phyloP scores from a whole-genome alignment of 2,329 filamentous ascomycete genomes.

The Sporothrix pallida region DNA sequence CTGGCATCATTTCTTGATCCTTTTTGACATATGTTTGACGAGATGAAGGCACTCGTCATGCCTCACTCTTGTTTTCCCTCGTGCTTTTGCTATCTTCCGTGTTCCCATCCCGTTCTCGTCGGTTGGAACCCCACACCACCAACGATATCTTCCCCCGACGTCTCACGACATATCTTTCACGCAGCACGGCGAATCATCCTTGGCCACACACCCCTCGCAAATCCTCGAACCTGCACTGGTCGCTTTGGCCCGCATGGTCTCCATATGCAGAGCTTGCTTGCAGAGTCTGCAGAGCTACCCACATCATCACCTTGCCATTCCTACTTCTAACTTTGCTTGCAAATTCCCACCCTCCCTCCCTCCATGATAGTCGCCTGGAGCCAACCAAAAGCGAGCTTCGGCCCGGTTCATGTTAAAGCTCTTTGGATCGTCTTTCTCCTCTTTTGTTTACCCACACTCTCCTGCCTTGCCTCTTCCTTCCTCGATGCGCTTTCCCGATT shows the following conservation, averaged over 20 bases:
- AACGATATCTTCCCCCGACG: background rate
- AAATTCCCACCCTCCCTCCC: background rate
- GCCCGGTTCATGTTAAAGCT: constrained; percentile 8
- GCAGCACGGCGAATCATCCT: too few relatives aligned
- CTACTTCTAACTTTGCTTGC: background rate
- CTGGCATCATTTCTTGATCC: constrained; percentile 8
- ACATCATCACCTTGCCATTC: background rate
- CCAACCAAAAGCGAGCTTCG: constrained; percentile 18
- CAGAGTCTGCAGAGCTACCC: constrained; percentile 13
- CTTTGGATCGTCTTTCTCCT: background rate
- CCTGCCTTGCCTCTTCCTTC: background rate
- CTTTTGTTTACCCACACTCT: background rate
- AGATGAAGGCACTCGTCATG: background rate
- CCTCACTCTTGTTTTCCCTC: background rate
- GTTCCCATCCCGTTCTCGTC: background rate
- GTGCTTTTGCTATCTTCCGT: background rate
- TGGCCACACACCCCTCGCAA: background rate
- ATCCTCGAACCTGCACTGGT: background rate
- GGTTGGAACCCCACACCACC: background rate
- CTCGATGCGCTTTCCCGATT: background rate
- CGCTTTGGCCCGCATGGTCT: background rate
- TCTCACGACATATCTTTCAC: background rate
- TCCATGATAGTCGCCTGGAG: background rate
- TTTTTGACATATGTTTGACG: background rate
- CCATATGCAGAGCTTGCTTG: background rate